phyloP scores from a whole-genome alignment of 441 rosid species.

The Francoa sonchifolia region DNA sequence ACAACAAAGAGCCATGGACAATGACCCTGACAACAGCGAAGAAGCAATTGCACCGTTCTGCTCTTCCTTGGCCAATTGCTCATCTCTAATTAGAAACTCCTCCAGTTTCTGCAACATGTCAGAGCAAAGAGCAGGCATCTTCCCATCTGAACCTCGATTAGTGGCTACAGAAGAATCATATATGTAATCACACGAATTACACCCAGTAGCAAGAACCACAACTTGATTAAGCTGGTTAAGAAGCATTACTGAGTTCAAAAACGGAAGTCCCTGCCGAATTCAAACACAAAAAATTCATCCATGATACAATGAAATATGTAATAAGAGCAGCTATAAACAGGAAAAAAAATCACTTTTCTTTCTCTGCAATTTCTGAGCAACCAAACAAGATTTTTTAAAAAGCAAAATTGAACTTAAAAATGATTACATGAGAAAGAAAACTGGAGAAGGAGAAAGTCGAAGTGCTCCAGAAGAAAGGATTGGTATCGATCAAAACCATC shows the following conservation, averaged over 20 bases:
- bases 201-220: constrained; percentile 80
- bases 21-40: constrained; percentile 74
- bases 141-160: constrained; percentile 28
- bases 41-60: constrained; percentile 32
- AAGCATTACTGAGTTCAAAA: constrained; percentile 59
- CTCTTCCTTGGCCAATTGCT: constrained; percentile 35
- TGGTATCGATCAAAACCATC: constrained; percentile 63
- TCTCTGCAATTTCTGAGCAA: neutral
- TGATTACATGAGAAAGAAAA: constrained; percentile 69
- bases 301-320: neutral
- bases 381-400: constrained; percentile 11
- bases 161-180: constrained; percentile 54
- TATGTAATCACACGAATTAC: constrained; percentile 62
- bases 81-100: constrained; percentile 58
- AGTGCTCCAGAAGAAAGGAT: constrained; percentile 74
- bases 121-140: constrained; percentile 42
- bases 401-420: neutral
- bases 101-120: constrained; percentile 51
- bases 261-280: constrained; percentile 54
- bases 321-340: neutral
- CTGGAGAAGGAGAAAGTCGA: constrained; percentile 57
- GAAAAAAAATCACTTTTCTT: neutral
- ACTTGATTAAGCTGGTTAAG: constrained; percentile 79
- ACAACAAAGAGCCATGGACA: constrained; percentile 98
- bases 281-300: no score